A percentile compares a stretch with the other conserved stretches of the same genome.
Evolutionary conservation across 441 rosid species (phyloP).

Genomic region (Corymbia citriodora): DNA sequence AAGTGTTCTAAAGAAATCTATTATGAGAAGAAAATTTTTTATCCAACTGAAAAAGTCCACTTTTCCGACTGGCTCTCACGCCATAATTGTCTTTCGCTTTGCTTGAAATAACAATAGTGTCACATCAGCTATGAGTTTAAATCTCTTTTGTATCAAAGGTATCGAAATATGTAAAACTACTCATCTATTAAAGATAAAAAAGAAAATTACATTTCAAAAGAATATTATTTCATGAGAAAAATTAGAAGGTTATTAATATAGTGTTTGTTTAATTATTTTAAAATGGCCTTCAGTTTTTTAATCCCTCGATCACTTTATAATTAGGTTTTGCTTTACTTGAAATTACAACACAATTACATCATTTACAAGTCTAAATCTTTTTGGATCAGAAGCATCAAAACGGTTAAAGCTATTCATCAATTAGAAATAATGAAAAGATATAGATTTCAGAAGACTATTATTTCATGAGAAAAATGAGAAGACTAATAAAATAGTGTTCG

Average conservation of each 20-base stretch:
- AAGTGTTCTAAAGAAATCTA: background rate
- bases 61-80: background rate
- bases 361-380: background rate
- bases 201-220: background rate
- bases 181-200: no score
- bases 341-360: background rate
- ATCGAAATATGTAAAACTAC: background rate
- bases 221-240: background rate
- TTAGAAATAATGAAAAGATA: background rate
- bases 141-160: background rate
- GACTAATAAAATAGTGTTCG: background rate
- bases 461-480: background rate
- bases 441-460: background rate
- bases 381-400: background rate
- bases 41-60: background rate
- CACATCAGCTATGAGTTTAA: background rate
- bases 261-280: background rate
- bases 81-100: background rate
- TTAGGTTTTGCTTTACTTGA: background rate
- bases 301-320: background rate
- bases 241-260: no score
- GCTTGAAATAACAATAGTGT: background rate
- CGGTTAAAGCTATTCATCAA: background rate
- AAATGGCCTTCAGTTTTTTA: background rate
- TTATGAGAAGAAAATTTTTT: background rate